Percentiles rank a stretch among this genome's conserved stretches.
These are phyloP conservation scores for Cystofilobasidium capitatum DNA, from an alignment of 768 basidiomycete genomes.

Conservation along the genomic window DNA sequence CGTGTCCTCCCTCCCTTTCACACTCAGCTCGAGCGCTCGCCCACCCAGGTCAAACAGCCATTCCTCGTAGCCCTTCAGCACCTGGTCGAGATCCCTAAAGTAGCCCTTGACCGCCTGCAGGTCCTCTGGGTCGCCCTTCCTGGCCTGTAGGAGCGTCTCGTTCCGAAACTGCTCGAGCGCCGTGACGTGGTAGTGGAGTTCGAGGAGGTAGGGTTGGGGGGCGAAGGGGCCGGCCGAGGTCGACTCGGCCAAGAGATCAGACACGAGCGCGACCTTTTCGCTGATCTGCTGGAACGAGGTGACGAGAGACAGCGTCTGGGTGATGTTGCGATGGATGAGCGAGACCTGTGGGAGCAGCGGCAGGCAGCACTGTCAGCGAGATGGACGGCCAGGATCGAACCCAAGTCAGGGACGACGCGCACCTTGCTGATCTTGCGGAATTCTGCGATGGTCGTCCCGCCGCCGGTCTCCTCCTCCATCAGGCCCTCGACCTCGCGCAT, in stretches of 20 bases:
- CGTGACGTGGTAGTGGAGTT: constrained; percentile 82
- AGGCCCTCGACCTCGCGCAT: constrained; percentile 66
- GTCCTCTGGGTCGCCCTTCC: constrained; percentile 56
- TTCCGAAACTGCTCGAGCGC: constrained; percentile 90
- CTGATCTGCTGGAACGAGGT: constrained; percentile 89
- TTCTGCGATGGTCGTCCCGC: constrained; percentile 33
- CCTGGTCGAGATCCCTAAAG: constrained; percentile 50
- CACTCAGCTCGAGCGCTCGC: constrained; percentile 47
- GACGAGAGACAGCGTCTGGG: constrained; percentile 91
- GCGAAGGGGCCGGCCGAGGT: constrained; percentile 73
- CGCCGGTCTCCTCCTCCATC: constrained; percentile 65
- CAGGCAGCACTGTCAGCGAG: not conserved
- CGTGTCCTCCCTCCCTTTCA: constrained; percentile 71
- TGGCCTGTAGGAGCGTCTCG: constrained; percentile 88
- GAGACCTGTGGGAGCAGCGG: constrained; percentile 56
- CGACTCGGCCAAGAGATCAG: constrained; percentile 58
- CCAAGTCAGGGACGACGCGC: constrained; percentile 24
- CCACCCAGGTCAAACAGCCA: constrained; percentile 54
- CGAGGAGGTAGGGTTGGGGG: constrained; percentile 67
- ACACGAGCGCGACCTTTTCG: constrained; percentile 64
- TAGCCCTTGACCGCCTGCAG: constrained; percentile 36
- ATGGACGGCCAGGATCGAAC: not conserved
- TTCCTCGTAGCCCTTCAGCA: constrained; percentile 73
- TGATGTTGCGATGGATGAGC: constrained; percentile 86
- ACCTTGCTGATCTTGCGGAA: constrained; percentile 96